Evolutionary conservation across 805 yeast genomes (phyloP).

Genomic region (Zygoascus flipseniorum): DNA sequence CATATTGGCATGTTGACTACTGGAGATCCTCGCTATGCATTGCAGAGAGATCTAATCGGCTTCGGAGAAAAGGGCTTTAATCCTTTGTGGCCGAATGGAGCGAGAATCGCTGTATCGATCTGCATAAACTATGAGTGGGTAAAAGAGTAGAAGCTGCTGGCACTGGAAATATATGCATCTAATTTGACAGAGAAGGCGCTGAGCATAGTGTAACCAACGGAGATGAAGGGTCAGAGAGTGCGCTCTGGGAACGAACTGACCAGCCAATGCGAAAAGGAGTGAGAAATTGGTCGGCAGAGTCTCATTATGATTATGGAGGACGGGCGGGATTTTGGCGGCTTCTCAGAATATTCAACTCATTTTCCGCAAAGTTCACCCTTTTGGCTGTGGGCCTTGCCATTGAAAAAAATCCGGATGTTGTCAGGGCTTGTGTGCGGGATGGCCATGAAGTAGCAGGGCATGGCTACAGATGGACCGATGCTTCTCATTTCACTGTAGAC

Average conservation of each 20-base stretch:
- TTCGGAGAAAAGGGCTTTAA: conserved; percentile 26
- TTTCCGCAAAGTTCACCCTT: conserved; percentile 26
- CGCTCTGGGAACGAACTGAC: conserved; percentile 17
- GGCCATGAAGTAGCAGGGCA: conserved; percentile 35
- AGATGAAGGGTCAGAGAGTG: conserved; percentile 23
- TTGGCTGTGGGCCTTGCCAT: conserved; percentile 35
- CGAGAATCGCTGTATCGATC: conserved; percentile 27
- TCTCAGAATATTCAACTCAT: conserved; percentile 28
- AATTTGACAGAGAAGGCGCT: conserved; percentile 26
- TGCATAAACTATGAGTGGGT: conserved; percentile 27
- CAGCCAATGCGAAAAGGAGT: conserved; percentile 2
- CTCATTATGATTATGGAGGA: conserved; percentile 31
- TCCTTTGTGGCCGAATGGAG: conserved; percentile 28
- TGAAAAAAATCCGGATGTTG: conserved; percentile 29
- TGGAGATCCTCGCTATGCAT: conserved; percentile 1
- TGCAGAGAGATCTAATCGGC: conserved; percentile 22
- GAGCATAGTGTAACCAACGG: conserved; percentile 27
- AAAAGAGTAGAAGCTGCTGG: not conserved
- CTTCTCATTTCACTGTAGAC: conserved; percentile 23
- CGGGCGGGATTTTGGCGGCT: conserved; percentile 31
- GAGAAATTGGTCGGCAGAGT: conserved; percentile 22
- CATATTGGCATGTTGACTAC: not conserved
- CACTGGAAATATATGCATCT: not conserved
- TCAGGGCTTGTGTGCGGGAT: conserved; percentile 29
- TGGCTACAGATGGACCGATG: conserved; percentile 32